phyloP scores from a whole-genome alignment of 768 basidiomycete species.

The Mycena floridula region DNA sequence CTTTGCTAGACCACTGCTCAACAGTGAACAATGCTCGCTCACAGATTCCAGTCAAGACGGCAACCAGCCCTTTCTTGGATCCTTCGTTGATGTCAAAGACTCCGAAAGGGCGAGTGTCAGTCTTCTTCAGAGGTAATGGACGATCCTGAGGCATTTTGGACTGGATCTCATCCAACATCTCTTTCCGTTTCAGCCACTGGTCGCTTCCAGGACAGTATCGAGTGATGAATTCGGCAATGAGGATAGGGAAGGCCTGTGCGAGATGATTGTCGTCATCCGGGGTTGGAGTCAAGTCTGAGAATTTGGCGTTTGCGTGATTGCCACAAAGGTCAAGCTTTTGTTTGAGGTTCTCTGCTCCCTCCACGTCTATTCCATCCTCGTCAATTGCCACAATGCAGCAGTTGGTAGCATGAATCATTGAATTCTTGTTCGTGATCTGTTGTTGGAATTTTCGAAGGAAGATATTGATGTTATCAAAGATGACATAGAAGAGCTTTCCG shows the following conservation, averaged over 20 bases:
- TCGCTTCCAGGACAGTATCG: slow-evolving; percentile 10
- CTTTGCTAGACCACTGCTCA: slow-evolving; percentile 14
- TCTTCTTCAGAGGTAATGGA: slow-evolving; percentile 14
- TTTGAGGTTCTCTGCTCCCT: slow-evolving; percentile 8
- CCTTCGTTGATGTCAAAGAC: slow-evolving; percentile 25
- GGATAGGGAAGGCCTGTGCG: slow-evolving; percentile 4
- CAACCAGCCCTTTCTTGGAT: slow-evolving; percentile 20
- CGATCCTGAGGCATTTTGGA: slow-evolving; percentile 13
- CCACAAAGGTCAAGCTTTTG: slow-evolving; percentile 11
- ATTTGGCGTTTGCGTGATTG: slow-evolving; percentile 8
- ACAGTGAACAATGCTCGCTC: slow-evolving; percentile 12
- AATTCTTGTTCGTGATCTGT: slow-evolving; percentile 19
- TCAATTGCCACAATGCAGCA: slow-evolving; percentile 9
- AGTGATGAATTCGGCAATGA: slow-evolving; percentile 8
- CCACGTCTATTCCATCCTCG: slow-evolving; percentile 4
- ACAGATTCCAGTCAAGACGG: slow-evolving; percentile 16
- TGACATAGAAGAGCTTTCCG: slow-evolving; percentile 11
- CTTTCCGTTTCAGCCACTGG: slow-evolving; percentile 6
- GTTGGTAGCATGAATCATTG: slow-evolving; percentile 23
- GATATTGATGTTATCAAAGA: slow-evolving; percentile 29
- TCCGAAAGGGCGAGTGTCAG: slow-evolving; percentile 19
- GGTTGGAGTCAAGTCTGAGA: slow-evolving; percentile 14
- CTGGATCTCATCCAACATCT: slow-evolving; percentile 5
- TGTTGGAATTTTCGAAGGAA: slow-evolving; percentile 24
- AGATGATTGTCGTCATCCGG: slow-evolving; percentile 12